These are phyloP conservation scores for Kodamaea nitidulidarum DNA, from an alignment of 805 yeast genomes.

Conservation along the genomic window DNA sequence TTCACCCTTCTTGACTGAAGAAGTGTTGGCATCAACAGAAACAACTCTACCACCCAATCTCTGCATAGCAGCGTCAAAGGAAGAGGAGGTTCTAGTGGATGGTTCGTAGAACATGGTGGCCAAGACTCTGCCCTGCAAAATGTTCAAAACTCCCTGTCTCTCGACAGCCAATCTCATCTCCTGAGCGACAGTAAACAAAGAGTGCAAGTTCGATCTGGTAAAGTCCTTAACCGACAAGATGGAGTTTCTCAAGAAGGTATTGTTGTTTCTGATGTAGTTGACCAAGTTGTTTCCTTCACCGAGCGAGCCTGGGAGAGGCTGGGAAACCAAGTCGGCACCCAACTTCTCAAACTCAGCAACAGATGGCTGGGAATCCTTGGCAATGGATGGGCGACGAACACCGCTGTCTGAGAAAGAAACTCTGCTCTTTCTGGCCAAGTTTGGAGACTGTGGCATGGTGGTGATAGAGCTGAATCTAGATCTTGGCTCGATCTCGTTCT, in stretches of 20 bases:
- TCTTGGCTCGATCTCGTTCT: conserved; percentile 43
- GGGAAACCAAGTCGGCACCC: conserved; percentile 68
- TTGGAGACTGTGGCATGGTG: conserved; percentile 27
- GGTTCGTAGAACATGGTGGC: conserved; percentile 98
- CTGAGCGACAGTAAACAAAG: conserved; percentile 93
- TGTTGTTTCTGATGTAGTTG: conserved; percentile 72
- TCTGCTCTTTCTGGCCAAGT: conserved; percentile 31
- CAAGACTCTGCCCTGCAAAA: conserved; percentile 83
- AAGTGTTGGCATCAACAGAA: conserved; percentile 74
- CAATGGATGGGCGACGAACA: conserved; percentile 34
- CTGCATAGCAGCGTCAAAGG: conserved; percentile 99
- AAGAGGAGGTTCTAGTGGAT: conserved; percentile 92
- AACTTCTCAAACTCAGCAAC: conserved; percentile 42
- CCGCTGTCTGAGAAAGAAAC: conserved; percentile 29
- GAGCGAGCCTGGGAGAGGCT: conserved; percentile 67
- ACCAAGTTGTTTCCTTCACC: conserved; percentile 77
- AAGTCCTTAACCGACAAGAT: conserved; percentile 86
- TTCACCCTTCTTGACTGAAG: conserved; percentile 98
- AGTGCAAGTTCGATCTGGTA: conserved; percentile 83
- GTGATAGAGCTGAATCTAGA: conserved; percentile 39
- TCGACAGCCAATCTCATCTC: conserved; percentile 96
- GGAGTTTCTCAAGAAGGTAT: conserved; percentile 86
- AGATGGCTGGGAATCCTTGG: conserved; percentile 40
- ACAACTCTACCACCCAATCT: conserved; percentile 98
- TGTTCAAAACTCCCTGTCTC: conserved; percentile 89